A percentile compares a stretch with the other conserved stretches of the same genome.
phyloP scores from a whole-genome alignment of 208 protist genomes.

The Leptomonas pyrrhocoris region DNA sequence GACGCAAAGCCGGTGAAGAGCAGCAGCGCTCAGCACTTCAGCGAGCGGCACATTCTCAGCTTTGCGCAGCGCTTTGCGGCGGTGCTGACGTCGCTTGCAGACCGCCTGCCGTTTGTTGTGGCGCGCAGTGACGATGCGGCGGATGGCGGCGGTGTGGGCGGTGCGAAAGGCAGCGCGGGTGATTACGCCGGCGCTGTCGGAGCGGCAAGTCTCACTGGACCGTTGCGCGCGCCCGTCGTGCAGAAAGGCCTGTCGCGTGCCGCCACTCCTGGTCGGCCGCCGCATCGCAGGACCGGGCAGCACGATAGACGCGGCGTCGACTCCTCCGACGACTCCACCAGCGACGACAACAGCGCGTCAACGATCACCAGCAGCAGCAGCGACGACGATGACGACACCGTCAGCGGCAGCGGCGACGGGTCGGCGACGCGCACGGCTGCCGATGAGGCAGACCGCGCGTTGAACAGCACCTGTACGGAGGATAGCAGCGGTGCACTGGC shows the following conservation, averaged over 20 bases:
- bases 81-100: conserved; percentile 51
- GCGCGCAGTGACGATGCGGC: conserved; percentile 3
- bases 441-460: conserved; percentile 8
- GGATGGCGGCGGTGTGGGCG: neutral
- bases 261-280: neutral
- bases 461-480: conserved; percentile 25
- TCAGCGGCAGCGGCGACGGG: conserved; percentile 1
- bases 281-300: neutral
- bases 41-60: conserved; percentile 66
- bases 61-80: conserved; percentile 71
- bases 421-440: neutral
- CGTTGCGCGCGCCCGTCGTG: neutral
- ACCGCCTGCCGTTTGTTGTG: conserved; percentile 32
- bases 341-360: conserved; percentile 3
- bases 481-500: conserved; percentile 5
- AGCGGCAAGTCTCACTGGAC: neutral
- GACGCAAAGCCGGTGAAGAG: conserved; percentile 52
- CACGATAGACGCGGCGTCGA: neutral
- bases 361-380: conserved; percentile 26
- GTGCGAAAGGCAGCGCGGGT: neutral
- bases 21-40: conserved; percentile 55
- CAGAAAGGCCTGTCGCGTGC: neutral
- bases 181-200: neutral
- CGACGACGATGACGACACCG: neutral
- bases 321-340: conserved; percentile 9